phyloP scores from a whole-genome alignment of 306 rosid species.

The Cicer pinnatifidum region DNA sequence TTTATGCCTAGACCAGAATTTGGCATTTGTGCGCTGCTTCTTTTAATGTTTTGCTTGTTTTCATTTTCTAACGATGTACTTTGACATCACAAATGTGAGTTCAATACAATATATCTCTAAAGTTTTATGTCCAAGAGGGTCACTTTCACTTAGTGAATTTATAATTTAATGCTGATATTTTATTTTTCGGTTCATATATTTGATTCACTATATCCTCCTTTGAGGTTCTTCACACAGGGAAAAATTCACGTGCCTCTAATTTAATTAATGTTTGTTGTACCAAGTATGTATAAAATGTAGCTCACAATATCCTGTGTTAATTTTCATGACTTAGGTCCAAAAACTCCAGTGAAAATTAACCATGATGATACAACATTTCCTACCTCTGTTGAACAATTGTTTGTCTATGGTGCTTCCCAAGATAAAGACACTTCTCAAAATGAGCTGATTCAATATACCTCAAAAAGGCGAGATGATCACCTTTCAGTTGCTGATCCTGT shows the following conservation, averaged over 20 bases:
- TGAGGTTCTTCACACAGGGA: conserved; percentile 5
- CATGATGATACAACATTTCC: conserved; percentile 25
- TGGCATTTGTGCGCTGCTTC: not conserved
- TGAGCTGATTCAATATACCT: conserved; percentile 29
- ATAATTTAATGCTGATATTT: conserved; percentile 22
- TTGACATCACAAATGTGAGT: not conserved
- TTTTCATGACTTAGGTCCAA: conserved; percentile 35
- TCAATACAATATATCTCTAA: not conserved
- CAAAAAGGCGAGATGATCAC: conserved; percentile 13
- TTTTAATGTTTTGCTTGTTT: not conserved
- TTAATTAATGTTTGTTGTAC: not conserved
- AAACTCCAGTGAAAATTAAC: conserved; percentile 27
- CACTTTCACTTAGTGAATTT: conserved; percentile 6
- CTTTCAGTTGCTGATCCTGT: too few relatives aligned
- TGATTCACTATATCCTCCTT: not conserved
- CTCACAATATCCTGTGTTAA: conserved; percentile 16
- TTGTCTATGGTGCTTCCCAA: conserved; percentile 25
- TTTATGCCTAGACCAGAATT: not conserved
- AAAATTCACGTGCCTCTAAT: conserved; percentile 22
- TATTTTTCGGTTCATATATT: conserved; percentile 21
- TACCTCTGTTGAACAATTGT: conserved; percentile 38
- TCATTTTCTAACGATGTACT: conserved; percentile 13
- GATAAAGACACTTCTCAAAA: conserved; percentile 35
- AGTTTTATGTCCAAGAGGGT: not conserved
- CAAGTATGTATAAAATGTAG: conserved; percentile 16